These are phyloP conservation scores for Lyophyllum shimeji DNA, from an alignment of 768 basidiomycete genomes.

Conservation along the genomic window DNA sequence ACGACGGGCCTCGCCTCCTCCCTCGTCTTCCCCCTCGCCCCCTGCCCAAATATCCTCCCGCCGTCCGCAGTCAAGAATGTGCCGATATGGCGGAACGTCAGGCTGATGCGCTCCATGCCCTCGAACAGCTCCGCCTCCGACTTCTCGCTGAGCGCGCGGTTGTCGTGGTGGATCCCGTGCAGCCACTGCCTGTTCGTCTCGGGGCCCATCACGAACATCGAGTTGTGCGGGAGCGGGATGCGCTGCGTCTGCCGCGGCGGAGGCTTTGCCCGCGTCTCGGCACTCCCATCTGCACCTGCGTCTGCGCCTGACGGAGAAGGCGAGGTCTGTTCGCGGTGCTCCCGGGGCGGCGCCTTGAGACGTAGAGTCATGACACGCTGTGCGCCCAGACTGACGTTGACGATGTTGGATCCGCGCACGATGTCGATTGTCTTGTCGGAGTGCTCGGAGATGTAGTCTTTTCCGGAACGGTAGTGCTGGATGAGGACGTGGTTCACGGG, in stretches of 20 bases:
- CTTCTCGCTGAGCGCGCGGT: constrained; percentile 57
- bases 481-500: constrained; percentile 84
- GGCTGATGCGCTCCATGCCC: constrained; percentile 67
- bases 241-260: constrained; percentile 43
- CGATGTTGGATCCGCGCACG: constrained; percentile 68
- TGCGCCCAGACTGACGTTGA: constrained; percentile 81
- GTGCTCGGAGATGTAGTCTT: constrained; percentile 84
- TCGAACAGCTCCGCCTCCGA: constrained; percentile 45
- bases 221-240: constrained; percentile 76
- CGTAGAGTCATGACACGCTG: constrained; percentile 77
- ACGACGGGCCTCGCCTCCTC: constrained; percentile 56
- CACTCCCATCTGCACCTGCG: no score
- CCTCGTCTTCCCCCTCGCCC: constrained; percentile 61
- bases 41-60: constrained; percentile 67
- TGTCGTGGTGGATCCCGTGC: constrained; percentile 77
- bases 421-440: constrained; percentile 88
- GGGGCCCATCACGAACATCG: constrained; percentile 78
- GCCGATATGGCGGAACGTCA: constrained; percentile 78
- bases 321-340: no score
- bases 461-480: constrained; percentile 76
- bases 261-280: neutral
- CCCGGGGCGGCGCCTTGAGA: constrained; percentile 42
- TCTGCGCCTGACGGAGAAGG: no score
- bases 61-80: constrained; percentile 63
- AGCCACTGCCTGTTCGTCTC: constrained; percentile 74